These are phyloP conservation scores for Gryganskiella cystojenkinii DNA, from an alignment of 192 early-diverging fungal species.

Conservation along the genomic window DNA sequence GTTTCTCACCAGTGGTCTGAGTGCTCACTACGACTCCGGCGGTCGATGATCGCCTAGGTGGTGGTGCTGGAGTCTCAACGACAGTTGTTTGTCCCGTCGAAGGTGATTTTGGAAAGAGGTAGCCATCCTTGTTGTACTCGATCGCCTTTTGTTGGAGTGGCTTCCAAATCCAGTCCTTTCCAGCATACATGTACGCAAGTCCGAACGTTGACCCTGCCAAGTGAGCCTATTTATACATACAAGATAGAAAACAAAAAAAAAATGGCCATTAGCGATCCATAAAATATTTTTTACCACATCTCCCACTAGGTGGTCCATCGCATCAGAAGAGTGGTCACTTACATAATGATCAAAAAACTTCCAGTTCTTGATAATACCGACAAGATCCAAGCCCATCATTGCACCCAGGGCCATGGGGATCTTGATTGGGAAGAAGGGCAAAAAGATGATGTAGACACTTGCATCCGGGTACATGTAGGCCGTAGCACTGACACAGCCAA, in stretches of 20 bases:
- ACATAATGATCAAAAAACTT: slow-evolving; percentile 80
- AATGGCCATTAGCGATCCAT: not conserved
- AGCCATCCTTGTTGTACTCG: slow-evolving; percentile 40
- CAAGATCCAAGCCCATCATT: slow-evolving; percentile 76
- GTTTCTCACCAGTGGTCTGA: slow-evolving; percentile 3
- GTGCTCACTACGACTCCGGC: not conserved
- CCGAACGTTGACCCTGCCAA: slow-evolving; percentile 75
- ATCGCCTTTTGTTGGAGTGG: slow-evolving; percentile 52
- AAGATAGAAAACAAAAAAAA: not conserved
- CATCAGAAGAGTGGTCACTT: slow-evolving; percentile 29
- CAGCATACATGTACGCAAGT: slow-evolving; percentile 65
- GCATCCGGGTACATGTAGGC: slow-evolving; percentile 68
- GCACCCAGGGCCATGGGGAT: slow-evolving; percentile 73
- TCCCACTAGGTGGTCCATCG: no score
- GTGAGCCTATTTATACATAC: slow-evolving; percentile 60
- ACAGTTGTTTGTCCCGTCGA: not conserved
- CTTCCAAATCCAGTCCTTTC: slow-evolving; percentile 56
- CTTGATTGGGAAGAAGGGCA: slow-evolving; percentile 64
- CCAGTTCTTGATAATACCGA: slow-evolving; percentile 80
- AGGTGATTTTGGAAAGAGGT: slow-evolving; percentile 23
- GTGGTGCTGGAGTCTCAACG: not conserved
- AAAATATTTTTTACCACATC: no score
- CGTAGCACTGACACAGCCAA: slow-evolving; percentile 71
- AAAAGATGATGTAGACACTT: slow-evolving; percentile 69
- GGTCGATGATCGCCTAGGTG: not conserved